Evolutionary conservation across 179 eudicot genomes (phyloP).

Genomic region (Heliamphora pulchella): DNA sequence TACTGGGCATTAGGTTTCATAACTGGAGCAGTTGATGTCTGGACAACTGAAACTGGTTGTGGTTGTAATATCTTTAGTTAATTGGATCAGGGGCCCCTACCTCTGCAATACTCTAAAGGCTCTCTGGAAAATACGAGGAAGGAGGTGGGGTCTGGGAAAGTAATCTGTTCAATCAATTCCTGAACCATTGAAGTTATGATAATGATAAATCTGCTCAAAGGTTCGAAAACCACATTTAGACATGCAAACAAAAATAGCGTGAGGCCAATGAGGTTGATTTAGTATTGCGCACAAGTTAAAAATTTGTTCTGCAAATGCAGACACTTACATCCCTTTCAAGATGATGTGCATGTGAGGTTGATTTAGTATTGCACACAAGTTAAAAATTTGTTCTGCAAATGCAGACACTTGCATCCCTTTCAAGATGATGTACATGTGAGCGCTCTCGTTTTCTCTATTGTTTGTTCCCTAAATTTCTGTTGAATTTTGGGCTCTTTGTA

Average conservation of each 20-base stretch:
- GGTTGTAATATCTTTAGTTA: background rate
- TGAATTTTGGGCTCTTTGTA: background rate
- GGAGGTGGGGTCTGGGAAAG: background rate
- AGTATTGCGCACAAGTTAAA: background rate
- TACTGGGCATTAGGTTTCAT: background rate
- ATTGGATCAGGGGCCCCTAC: background rate
- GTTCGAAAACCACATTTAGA: background rate
- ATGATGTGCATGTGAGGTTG: background rate
- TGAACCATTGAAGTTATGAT: background rate
- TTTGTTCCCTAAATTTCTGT: background rate
- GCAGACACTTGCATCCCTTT: background rate
- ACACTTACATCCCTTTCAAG: background rate
- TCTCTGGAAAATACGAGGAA: background rate
- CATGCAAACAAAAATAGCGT: background rate
- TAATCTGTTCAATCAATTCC: background rate
- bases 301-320: background rate
- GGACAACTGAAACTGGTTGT: too few relatives aligned
- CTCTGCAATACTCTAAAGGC: background rate
- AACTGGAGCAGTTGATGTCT: background rate
- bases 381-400: background rate
- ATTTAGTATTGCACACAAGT: background rate
- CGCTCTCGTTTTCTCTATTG: background rate
- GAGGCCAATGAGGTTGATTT: background rate
- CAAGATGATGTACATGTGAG: background rate
- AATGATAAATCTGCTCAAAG: background rate